These are phyloP conservation scores for Citrus inodora DNA, from an alignment of 345 rosid genomes.

Conservation along the genomic window DNA sequence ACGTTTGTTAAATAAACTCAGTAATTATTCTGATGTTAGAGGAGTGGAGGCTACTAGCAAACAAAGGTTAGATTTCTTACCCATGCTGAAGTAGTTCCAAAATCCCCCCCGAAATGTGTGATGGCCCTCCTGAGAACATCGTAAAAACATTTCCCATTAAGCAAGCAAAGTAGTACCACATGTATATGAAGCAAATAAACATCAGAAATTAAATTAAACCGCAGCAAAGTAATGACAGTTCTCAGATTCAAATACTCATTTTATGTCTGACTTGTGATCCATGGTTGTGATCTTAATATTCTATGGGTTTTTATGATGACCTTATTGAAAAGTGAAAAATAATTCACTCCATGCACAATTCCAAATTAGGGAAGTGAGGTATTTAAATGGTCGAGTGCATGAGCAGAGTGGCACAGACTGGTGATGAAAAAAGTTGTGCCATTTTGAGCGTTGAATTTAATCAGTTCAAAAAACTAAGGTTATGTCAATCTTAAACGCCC, in stretches of 20 bases:
- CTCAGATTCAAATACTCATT: not conserved
- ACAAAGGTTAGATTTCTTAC: slow-evolving; percentile 30
- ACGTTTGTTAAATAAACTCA: not conserved
- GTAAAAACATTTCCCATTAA: slow-evolving; percentile 4
- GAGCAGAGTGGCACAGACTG: not conserved
- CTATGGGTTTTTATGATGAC: not conserved
- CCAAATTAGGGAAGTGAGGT: not conserved
- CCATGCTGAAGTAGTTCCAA: slow-evolving; percentile 86
- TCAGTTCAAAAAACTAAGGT: not conserved
- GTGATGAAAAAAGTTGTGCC: not conserved
- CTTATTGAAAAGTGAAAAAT: not conserved
- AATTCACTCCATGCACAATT: not conserved
- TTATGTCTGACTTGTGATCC: not conserved
- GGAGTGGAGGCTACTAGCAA: not conserved
- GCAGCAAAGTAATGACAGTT: not conserved
- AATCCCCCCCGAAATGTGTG: slow-evolving; percentile 79
- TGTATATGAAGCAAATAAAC: not conserved
- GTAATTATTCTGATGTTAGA: not conserved
- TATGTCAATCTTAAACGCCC: not conserved
- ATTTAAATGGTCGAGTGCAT: not conserved
- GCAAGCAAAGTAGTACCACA: not conserved
- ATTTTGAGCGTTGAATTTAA: not conserved
- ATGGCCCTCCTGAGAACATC: slow-evolving; percentile 49
- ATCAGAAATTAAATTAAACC: slow-evolving; percentile 2
- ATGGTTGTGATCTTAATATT: not conserved